Conservation (phyloP, 2,329 filamentous ascomycete genomes). For the Scytalidium lignicola region DNA sequence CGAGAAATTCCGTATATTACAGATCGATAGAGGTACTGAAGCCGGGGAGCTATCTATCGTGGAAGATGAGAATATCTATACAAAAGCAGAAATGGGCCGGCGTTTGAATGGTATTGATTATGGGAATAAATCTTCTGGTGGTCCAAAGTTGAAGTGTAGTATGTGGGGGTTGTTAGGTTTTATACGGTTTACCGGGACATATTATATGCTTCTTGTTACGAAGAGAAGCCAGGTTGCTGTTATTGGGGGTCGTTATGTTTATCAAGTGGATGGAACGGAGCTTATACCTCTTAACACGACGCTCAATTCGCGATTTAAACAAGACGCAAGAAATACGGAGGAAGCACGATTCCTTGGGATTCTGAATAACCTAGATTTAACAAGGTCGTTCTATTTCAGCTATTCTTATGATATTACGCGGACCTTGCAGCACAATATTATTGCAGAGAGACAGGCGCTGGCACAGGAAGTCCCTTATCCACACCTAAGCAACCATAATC, state of each 20-base stretch:
- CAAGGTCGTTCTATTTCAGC: conserved; percentile 93
- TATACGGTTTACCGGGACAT: conserved; percentile 89
- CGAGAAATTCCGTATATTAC: conserved; percentile 81
- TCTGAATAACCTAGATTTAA: conserved; percentile 84
- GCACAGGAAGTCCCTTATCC: conserved; percentile 57
- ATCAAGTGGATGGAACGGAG: conserved; percentile 91
- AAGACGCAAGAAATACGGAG: conserved; percentile 76
- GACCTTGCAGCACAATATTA: conserved; percentile 89
- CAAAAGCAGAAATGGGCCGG: conserved; percentile 84
- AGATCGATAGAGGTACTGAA: conserved; percentile 86
- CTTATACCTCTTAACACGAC: conserved; percentile 79
- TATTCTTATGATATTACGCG: conserved; percentile 96
- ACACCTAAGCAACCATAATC: conserved; percentile 65
- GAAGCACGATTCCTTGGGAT: conserved; percentile 87
- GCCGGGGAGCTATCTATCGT: conserved; percentile 74
- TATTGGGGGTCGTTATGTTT: conserved; percentile 92
- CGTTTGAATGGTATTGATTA: conserved; percentile 93
- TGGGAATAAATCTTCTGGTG: conserved; percentile 85
- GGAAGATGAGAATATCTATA: conserved; percentile 94
- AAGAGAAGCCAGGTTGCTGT: conserved; percentile 95
- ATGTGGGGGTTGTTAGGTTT: conserved; percentile 95
- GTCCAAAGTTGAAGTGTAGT: conserved; percentile 81
- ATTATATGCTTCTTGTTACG: conserved; percentile 95
- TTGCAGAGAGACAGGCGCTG: conserved; percentile 68
- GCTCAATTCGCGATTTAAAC: conserved; percentile 59